These are phyloP conservation scores for Adansonia rubrostipa DNA, from an alignment of 441 rosid genomes.

Conservation along the genomic window DNA sequence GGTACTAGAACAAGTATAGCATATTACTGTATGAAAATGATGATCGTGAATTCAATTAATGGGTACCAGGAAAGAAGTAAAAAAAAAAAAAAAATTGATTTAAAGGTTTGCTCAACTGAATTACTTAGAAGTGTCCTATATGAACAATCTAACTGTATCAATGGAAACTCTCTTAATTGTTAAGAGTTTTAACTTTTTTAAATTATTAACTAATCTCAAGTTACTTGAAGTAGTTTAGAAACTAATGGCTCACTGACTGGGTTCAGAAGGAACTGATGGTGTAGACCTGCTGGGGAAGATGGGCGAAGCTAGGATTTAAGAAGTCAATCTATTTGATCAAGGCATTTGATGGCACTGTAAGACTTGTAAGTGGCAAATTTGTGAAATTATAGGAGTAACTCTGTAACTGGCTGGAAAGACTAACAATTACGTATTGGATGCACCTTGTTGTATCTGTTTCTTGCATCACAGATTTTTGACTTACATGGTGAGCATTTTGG, in stretches of 20 bases:
- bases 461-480: background rate
- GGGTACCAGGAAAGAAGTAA: background rate
- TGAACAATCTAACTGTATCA: background rate
- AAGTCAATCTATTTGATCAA: background rate
- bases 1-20: background rate
- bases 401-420: background rate
- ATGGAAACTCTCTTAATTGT: background rate
- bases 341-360: background rate
- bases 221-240: conserved; percentile 3
- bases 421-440: background rate
- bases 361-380: background rate
- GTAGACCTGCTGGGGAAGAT: background rate
- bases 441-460: background rate
- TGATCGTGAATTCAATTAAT: background rate
- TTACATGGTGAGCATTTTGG: background rate
- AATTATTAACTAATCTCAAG: background rate
- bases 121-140: background rate
- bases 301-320: background rate
- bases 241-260: background rate
- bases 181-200: background rate
- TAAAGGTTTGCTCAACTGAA: background rate
- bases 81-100: background rate
- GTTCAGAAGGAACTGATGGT: too few relatives aligned
- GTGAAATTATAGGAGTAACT: background rate
- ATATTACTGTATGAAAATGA: background rate